These are phyloP conservation scores for Amaranthus cruentus DNA, from an alignment of 148 eudicot species.

Conservation along the genomic window DNA sequence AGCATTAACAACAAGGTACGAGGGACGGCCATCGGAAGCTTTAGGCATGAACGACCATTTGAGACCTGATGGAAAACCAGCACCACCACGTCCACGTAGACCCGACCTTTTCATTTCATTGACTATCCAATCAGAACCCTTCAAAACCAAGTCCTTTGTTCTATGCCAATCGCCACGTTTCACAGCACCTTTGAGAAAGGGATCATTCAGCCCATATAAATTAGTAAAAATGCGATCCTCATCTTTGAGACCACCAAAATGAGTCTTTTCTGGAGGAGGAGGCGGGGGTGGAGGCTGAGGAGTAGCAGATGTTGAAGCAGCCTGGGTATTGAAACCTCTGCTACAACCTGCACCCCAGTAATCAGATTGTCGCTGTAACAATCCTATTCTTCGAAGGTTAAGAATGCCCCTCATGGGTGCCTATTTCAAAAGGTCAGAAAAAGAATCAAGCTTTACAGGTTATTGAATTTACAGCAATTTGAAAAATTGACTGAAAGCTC, in stretches of 20 bases:
- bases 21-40: constrained; percentile 82
- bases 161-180: constrained; percentile 96
- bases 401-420: constrained; percentile 75
- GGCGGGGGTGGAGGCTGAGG: constrained; percentile 92
- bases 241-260: constrained; percentile 91
- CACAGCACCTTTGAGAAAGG: constrained; percentile 93
- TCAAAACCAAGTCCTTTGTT: constrained; percentile 84
- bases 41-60: constrained; percentile 99
- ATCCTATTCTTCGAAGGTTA: constrained; percentile 45
- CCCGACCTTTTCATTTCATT: constrained; percentile 92
- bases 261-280: constrained; percentile 96
- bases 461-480: neutral
- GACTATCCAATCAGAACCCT: constrained; percentile 95
- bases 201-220: constrained; percentile 78
- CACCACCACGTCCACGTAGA: constrained; percentile 97
- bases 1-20: constrained; percentile 93
- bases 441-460: neutral
- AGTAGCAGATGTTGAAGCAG: constrained; percentile 62
- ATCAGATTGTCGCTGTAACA: constrained; percentile 34
- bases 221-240: constrained; percentile 97
- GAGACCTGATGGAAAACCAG: constrained; percentile 94
- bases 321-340: constrained; percentile 76
- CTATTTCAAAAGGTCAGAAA: constrained; percentile 30
- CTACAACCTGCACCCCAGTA: constrained; percentile 33
- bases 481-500: neutral